Conservation (phyloP, 495 filamentous ascomycete species). For the Talaromyces liani region DNA sequence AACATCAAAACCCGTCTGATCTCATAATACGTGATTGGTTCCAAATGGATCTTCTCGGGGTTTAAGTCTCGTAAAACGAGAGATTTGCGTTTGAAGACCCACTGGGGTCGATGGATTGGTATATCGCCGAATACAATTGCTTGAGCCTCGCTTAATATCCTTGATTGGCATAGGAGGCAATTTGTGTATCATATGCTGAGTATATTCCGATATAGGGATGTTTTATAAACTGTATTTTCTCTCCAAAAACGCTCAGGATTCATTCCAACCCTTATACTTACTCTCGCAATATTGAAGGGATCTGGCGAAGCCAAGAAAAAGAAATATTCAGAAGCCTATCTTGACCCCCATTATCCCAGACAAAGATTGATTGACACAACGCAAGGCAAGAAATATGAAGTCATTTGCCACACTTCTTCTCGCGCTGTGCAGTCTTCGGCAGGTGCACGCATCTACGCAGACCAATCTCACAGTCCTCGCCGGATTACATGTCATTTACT, state of each 20-base stretch:
- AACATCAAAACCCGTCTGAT: not conserved
- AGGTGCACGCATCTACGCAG: not conserved
- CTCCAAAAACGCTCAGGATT: not conserved
- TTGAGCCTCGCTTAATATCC: not conserved
- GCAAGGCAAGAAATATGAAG: not conserved
- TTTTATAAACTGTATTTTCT: not conserved
- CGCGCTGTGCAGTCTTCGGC: not conserved
- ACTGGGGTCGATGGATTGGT: not conserved
- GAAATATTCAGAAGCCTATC: not conserved
- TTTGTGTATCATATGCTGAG: not conserved
- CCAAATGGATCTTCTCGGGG: not conserved
- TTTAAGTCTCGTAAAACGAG: not conserved
- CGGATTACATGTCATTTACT: constrained; percentile 29
- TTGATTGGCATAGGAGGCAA: not conserved
- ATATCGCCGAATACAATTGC: not conserved
- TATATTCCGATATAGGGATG: not conserved
- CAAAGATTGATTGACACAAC: not conserved
- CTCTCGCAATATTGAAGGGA: not conserved
- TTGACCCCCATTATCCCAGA: not conserved
- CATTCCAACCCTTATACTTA: not conserved
- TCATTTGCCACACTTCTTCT: not conserved
- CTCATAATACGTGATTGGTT: not conserved
- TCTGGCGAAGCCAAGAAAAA: not conserved
- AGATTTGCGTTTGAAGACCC: not conserved
- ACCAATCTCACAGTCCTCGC: constrained; percentile 13